phyloP scores from a whole-genome alignment of 169 alveolate genomes.

The Babesia gibsoni region DNA sequence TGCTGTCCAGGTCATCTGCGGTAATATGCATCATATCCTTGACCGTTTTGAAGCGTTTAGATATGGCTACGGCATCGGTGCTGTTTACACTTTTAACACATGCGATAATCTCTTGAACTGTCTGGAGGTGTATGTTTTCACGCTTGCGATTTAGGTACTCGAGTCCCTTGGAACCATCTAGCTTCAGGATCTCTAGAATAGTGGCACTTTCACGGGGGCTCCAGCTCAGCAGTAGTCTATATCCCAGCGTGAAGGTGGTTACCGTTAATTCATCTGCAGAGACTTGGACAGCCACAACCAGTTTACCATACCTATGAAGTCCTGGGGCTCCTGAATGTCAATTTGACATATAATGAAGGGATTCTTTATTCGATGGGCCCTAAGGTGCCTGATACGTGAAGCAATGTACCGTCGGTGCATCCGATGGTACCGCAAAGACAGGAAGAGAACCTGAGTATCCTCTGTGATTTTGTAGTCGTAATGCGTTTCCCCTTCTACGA shows the following conservation, averaged over 20 bases:
- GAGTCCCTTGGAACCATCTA: conserved; percentile 45
- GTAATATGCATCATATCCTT: conserved; percentile 28
- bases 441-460: conserved; percentile 66
- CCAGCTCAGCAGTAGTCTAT: conserved; percentile 49
- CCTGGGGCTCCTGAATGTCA: conserved; percentile 39
- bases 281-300: neutral
- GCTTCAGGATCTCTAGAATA: conserved; percentile 39
- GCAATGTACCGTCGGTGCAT: conserved; percentile 62
- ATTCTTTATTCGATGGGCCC: conserved; percentile 40
- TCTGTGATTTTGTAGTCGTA: conserved; percentile 68
- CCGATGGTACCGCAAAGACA: conserved; percentile 73
- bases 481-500: conserved; percentile 64
- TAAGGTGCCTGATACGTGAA: conserved; percentile 59
- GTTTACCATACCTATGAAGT: conserved; percentile 6
- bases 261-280: conserved; percentile 24
- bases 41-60: conserved; percentile 11
- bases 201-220: conserved; percentile 61
- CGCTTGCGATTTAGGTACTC: conserved; percentile 23
- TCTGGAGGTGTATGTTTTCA: conserved; percentile 15
- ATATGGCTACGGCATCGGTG: conserved; percentile 29
- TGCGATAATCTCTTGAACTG: conserved; percentile 20
- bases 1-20: neutral
- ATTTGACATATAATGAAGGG: conserved; percentile 57
- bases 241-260: conserved; percentile 39
- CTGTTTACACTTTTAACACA: conserved; percentile 14